Conservation (phyloP, 306 rosid species). For the Vicia villosa region DNA sequence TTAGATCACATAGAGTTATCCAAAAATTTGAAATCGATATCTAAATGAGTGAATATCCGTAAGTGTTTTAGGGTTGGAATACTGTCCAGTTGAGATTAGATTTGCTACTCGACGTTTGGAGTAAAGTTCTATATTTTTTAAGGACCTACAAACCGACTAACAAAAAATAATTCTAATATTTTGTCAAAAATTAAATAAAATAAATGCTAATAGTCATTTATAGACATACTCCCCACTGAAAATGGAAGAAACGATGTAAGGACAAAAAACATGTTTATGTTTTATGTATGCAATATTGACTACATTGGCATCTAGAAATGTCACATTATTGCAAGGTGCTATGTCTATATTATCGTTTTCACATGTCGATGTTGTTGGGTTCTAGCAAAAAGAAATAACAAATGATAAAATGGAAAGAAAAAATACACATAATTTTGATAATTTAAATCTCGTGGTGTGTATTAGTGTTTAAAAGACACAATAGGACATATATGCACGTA, state of each 20-base stretch:
- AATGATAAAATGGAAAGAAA: background rate
- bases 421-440: background rate
- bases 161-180: no score
- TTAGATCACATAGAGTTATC: no score
- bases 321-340: background rate
- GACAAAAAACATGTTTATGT: slow-evolving; percentile 26
- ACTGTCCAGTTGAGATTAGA: no score
- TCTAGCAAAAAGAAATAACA: background rate
- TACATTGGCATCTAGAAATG: slow-evolving; percentile 22
- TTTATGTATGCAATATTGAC: background rate
- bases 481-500: no score
- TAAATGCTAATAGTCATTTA: background rate
- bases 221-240: background rate
- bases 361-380: slow-evolving; percentile 17
- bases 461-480: no score
- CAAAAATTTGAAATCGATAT: no score
- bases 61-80: no score
- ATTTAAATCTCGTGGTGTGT: background rate
- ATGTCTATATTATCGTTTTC: slow-evolving; percentile 13
- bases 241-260: background rate
- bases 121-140: no score
- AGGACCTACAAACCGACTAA: no score
- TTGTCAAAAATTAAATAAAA: no score
- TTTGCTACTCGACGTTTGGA: no score
- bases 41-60: no score